A percentile compares a stretch with the other conserved stretches of the same genome.
These are phyloP conservation scores for Circinella umbellata DNA, from an alignment of 371 early-diverging fungal species.

Conservation along the genomic window DNA sequence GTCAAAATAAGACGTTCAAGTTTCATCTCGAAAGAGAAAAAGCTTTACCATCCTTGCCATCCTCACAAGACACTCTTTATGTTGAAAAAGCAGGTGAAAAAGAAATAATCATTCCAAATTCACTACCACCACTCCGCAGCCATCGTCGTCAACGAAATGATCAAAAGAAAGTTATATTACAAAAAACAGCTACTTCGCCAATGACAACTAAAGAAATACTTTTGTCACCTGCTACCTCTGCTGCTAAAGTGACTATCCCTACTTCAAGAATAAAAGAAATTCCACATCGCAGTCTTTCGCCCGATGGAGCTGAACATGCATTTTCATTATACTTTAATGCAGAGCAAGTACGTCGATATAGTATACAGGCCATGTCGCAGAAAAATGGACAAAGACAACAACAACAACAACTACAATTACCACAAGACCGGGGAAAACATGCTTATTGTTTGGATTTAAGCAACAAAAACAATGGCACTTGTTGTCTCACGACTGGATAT, in stretches of 20 bases:
- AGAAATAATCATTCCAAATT: too few relatives aligned
- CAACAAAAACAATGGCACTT: not conserved
- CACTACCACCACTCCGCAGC: too few relatives aligned
- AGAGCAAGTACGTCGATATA: constrained; percentile 3
- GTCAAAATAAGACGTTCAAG: constrained; percentile 2
- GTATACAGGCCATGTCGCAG: not conserved
- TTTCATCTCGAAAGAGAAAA: constrained; percentile 14
- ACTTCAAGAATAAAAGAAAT: not conserved
- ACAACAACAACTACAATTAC: not conserved
- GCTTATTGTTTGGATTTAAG: too few relatives aligned
- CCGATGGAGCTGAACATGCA: constrained; percentile 6
- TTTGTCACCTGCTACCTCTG: not conserved
- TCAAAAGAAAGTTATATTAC: not conserved
- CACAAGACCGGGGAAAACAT: too few relatives aligned
- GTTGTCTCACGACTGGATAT: not conserved
- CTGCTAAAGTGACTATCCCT: not conserved
- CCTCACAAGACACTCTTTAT: too few relatives aligned
- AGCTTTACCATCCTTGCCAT: not conserved
- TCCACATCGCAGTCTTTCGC: constrained; percentile 9
- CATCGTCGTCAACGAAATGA: too few relatives aligned
- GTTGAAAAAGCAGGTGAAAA: too few relatives aligned
- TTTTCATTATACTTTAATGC: not conserved
- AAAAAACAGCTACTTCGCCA: not conserved
- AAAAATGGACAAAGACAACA: not conserved
- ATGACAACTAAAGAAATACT: not conserved